phyloP scores from a whole-genome alignment of 495 filamentous ascomycete species.

The Neurospora cerealis region DNA sequence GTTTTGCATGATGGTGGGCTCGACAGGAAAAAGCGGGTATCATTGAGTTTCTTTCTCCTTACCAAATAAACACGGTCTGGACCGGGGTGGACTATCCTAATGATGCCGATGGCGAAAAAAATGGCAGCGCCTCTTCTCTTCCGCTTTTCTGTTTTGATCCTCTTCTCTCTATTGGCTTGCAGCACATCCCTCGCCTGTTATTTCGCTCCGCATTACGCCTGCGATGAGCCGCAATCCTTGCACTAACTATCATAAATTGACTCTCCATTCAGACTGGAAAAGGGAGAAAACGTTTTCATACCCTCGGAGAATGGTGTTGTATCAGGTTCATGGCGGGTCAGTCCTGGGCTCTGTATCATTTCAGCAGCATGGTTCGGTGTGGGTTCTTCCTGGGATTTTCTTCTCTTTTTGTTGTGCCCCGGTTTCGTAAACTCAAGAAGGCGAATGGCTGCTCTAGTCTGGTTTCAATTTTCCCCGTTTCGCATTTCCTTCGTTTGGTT shows the following conservation, averaged over 20 bases:
- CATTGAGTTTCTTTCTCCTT: constrained; percentile 4
- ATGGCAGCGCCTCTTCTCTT: constrained; percentile 9
- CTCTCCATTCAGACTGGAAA: constrained; percentile 3
- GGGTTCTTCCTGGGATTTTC: background rate
- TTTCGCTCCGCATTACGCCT: background rate
- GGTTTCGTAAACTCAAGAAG: background rate
- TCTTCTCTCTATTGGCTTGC: background rate
- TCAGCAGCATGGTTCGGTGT: background rate
- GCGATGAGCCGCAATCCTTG: background rate
- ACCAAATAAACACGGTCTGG: constrained; percentile 20
- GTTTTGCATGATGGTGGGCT: background rate
- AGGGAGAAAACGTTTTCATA: background rate
- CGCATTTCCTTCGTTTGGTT: background rate
- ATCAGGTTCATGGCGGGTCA: background rate
- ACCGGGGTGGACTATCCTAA: constrained; percentile 18
- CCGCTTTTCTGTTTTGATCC: background rate
- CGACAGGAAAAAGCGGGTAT: background rate
- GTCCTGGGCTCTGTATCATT: background rate
- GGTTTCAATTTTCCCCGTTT: background rate
- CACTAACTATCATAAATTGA: background rate
- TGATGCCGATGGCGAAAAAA: constrained; percentile 9
- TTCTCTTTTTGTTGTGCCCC: background rate
- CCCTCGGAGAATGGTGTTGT: background rate
- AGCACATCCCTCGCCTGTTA: background rate
- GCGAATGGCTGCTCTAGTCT: background rate